Base-by-base conservation (phyloP, 805 yeast genomes). In the Phaffomyces thermotolerans region DNA sequence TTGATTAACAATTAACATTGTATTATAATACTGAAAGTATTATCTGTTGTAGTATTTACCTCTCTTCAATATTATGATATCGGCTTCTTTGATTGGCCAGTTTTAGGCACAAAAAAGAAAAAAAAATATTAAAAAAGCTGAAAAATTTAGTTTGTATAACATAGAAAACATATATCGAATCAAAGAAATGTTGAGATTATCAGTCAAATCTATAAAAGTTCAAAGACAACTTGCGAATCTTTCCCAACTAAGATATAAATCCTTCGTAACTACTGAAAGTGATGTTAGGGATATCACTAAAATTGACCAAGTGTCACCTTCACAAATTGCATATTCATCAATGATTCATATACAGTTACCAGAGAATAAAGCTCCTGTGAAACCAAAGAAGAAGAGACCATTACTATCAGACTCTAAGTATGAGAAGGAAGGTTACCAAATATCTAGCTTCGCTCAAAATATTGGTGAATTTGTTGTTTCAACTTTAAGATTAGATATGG, bases 401-500 rank as follows among this genome's bases (percentile, higher is more conserved):
- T 40, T 64, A 25, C 50, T 68, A 27, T 59, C 70, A 2, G 63
- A 61, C 42, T 66, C 68, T 13, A 66, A 64, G 38, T 69, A 62
- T 45, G 74, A 68, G 50, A 54, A 62, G 3, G 58, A 54, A 14
- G 52, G 50, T 3, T 69, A 67, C 47, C 59, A 63, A 44, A 58
- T 76, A 36, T 74, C 81, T 0, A 60, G 65, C 43, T 72, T 78
- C 73, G 69, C 76, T 47, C 73, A 70, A 49, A 68, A 71, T 0
- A 57, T 85, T 32, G 93, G 91, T 52, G 89, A 85, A 59, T 57
- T 73, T 34, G 70, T 82, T 20, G 74, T 84, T 43, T 68, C 73
- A 5, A 38, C 62, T 0, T 81, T 91, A 60, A 72, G 78, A 50
- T 68, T 91, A 45, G 96, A 91, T 63, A 88, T 91, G 95, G 98